Percentiles rank a stretch among this genome's conserved stretches.
Evolutionary conservation across 768 basidiomycete genomes (phyloP).

Genomic region (Phanerochaete sordida): DNA sequence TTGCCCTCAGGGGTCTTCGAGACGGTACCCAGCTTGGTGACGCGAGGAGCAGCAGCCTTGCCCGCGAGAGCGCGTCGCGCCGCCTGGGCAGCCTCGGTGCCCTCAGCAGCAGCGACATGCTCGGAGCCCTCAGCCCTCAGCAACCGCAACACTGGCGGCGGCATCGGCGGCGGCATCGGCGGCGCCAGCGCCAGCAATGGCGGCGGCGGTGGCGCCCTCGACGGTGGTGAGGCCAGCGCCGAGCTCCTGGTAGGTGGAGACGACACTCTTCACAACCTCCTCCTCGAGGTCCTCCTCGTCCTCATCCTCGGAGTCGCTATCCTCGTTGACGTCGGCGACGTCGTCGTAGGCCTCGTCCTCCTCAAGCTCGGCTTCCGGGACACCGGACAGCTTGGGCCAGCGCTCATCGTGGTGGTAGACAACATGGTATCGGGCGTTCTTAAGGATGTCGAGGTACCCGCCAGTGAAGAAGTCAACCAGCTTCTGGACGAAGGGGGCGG

Average conservation of each 20-base stretch:
- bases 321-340: background rate
- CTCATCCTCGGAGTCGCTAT: constrained; percentile 12
- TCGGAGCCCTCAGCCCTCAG: background rate
- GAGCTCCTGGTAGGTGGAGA: background rate
- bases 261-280: background rate
- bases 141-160: background rate
- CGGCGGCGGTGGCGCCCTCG: background rate
- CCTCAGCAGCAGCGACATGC: background rate
- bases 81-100: background rate
- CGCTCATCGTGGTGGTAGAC: constrained; percentile 21
- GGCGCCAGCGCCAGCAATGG: background rate
- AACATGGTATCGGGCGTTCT: constrained; percentile 19
- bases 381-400: constrained; percentile 11
- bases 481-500: constrained; percentile 13
- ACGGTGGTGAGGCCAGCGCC: background rate
- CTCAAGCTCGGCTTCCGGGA: constrained; percentile 1
- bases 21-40: constrained; percentile 3
- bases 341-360: constrained; percentile 1
- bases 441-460: constrained; percentile 25
- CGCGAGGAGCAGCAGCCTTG: background rate
- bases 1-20: background rate
- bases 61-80: background rate
- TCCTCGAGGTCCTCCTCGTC: background rate
- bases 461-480: constrained; percentile 21
- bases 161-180: background rate